Evolutionary conservation across 2,329 filamentous ascomycete genomes (phyloP).

Genomic region (Boeremia exigua): DNA sequence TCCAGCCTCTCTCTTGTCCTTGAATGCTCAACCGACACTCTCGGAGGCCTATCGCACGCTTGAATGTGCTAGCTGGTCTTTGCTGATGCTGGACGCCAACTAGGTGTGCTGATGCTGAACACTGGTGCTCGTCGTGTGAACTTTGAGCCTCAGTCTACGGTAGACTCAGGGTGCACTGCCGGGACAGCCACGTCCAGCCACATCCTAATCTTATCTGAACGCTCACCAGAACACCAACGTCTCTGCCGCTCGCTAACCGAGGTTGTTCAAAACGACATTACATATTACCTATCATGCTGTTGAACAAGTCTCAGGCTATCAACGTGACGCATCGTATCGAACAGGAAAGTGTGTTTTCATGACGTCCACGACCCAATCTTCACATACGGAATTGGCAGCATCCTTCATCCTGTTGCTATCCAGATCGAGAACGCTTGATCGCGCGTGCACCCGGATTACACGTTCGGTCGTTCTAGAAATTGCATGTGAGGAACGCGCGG

Average conservation of each 20-base stretch:
- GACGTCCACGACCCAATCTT: conserved; percentile 12
- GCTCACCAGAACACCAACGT: neutral
- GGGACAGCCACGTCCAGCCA: conserved; percentile 13
- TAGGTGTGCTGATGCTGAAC: neutral
- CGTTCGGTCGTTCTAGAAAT: conserved; percentile 6
- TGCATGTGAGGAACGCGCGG: conserved; percentile 3
- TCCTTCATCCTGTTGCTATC: conserved; percentile 4
- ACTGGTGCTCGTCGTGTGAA: conserved; percentile 1
- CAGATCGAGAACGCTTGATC: conserved; percentile 16
- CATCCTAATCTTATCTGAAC: conserved; percentile 1
- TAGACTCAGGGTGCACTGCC: neutral
- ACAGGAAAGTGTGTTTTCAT: neutral
- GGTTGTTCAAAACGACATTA: neutral
- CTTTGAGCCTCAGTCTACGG: conserved; percentile 6
- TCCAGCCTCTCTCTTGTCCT: neutral
- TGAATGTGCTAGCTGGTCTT: conserved; percentile 9
- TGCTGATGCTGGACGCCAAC: conserved; percentile 11
- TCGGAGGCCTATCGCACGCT: neutral
- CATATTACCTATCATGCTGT: neutral
- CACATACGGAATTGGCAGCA: neutral
- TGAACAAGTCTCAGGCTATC: neutral
- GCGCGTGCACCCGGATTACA: conserved; percentile 6
- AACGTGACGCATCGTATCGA: neutral
- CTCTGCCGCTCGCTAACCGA: neutral
- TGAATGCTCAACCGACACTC: neutral